Evolutionary conservation across 306 rosid species (phyloP).

Genomic region (Vigna hirtella): DNA sequence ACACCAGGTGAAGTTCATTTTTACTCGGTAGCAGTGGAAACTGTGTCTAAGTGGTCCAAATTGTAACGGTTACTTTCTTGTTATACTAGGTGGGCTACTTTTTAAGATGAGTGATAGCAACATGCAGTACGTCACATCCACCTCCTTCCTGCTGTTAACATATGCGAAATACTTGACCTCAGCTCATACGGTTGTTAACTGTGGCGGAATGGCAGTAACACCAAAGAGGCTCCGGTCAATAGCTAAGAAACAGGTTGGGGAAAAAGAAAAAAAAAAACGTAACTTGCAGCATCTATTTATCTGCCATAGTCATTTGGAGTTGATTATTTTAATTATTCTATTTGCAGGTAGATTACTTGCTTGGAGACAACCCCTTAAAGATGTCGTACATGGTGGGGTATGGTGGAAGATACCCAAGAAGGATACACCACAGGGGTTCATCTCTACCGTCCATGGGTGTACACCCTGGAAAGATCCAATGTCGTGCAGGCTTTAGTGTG

Average conservation of each 20-base stretch:
- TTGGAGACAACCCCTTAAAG: conserved; percentile 88
- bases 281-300: not conserved
- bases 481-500: conserved; percentile 75
- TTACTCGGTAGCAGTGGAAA: not conserved
- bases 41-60: conserved; percentile 50
- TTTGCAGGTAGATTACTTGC: conserved; percentile 83
- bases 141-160: conserved; percentile 80
- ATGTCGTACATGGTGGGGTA: conserved; percentile 99
- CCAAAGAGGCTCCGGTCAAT: conserved; percentile 68
- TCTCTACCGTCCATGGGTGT: conserved; percentile 71
- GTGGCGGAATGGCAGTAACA: conserved; percentile 74
- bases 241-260: conserved; percentile 84
- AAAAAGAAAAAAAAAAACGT: too few species aligned
- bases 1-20: conserved; percentile 72
- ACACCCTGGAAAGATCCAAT: conserved; percentile 85
- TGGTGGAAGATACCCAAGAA: conserved; percentile 79
- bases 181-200: conserved; percentile 64
- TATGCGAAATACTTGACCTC: conserved; percentile 92
- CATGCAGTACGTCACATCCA: conserved; percentile 97
- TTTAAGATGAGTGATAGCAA: conserved; percentile 90
- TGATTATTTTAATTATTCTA: not conserved
- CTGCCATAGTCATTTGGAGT: too few species aligned
- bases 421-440: conserved; percentile 98
- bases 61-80: conserved; percentile 56
- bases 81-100: conserved; percentile 78